Percentiles rank a stretch among this genome's conserved stretches.
These are phyloP conservation scores for Pleomassaria siparia DNA, from an alignment of 2,329 filamentous ascomycete genomes.

Conservation along the genomic window DNA sequence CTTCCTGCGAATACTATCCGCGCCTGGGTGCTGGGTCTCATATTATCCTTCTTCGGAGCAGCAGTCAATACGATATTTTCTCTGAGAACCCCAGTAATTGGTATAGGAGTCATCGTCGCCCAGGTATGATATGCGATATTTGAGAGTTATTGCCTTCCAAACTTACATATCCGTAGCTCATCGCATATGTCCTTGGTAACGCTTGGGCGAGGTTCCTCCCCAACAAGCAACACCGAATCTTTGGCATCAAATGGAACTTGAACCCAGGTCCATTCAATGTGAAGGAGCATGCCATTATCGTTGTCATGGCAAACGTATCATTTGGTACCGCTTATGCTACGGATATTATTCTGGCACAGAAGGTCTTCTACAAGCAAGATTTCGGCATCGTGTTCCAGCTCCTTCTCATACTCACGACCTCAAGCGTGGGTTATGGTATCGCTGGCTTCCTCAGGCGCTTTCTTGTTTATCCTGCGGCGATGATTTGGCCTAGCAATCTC, in stretches of 20 bases:
- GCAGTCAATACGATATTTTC: slow-evolving; percentile 4
- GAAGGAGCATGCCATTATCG: slow-evolving; percentile 64
- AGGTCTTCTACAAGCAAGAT: slow-evolving; percentile 71
- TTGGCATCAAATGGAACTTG: slow-evolving; percentile 59
- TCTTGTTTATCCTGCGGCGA: slow-evolving; percentile 26
- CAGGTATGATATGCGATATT: slow-evolving; percentile 14
- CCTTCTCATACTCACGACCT: slow-evolving; percentile 19
- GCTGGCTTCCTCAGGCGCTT: slow-evolving; percentile 23
- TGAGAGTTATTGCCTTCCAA: too few relatives aligned
- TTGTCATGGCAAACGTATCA: slow-evolving; percentile 65
- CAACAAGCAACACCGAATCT: slow-evolving; percentile 53
- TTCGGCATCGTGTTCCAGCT: slow-evolving; percentile 25
- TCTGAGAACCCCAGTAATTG: slow-evolving; percentile 33
- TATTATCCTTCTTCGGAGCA: slow-evolving; percentile 24
- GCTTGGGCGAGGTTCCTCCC: slow-evolving; percentile 60
- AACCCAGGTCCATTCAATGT: slow-evolving; percentile 62
- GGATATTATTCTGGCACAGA: slow-evolving; percentile 71
- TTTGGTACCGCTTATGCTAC: slow-evolving; percentile 65
- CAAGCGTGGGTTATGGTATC: slow-evolving; percentile 25
- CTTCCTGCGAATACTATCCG: slow-evolving; percentile 33
- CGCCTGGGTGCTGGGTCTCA: slow-evolving; percentile 33
- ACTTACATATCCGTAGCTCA: slow-evolving; percentile 29
- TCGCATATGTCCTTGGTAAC: slow-evolving; percentile 49
- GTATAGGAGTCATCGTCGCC: slow-evolving; percentile 30
- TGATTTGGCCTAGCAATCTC: slow-evolving; percentile 28